Percentiles rank a stretch among this genome's conserved stretches.
Conservation (phyloP, 176 grass and related monocot species). For the Musa beccarii region DNA sequence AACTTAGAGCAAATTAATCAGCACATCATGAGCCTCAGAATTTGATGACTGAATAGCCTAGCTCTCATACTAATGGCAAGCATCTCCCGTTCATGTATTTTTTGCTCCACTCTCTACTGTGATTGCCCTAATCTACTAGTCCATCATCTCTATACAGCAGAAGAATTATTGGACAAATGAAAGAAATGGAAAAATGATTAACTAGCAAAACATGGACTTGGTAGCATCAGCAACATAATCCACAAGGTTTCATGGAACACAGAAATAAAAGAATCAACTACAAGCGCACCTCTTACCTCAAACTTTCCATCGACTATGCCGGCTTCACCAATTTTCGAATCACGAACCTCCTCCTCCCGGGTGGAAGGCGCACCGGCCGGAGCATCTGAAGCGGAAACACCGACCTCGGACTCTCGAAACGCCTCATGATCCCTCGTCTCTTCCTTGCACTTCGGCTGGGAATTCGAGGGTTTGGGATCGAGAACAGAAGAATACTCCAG, state of each 20-base stretch:
- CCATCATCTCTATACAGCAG: background rate
- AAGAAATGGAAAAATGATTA: background rate
- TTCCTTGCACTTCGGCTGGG: background rate
- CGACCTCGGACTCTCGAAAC: background rate
- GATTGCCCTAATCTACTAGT: background rate
- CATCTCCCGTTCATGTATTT: background rate
- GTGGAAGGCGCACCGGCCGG: background rate
- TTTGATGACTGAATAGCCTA: background rate
- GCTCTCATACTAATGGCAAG: background rate
- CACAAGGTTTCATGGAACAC: background rate
- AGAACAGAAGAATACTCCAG: background rate
- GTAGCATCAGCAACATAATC: background rate
- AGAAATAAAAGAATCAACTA: background rate
- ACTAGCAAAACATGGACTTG: background rate
- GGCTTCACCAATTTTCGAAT: background rate
- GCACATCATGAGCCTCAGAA: background rate
- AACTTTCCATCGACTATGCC: background rate
- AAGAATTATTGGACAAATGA: background rate
- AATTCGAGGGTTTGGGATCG: background rate
- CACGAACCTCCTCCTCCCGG: background rate
- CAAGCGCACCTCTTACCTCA: background rate
- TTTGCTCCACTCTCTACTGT: background rate
- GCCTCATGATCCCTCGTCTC: background rate
- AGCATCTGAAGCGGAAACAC: background rate
- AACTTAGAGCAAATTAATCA: no score